phyloP scores from a whole-genome alignment of 1,139 yeast genomes.

The Taphrina flavorubra region DNA sequence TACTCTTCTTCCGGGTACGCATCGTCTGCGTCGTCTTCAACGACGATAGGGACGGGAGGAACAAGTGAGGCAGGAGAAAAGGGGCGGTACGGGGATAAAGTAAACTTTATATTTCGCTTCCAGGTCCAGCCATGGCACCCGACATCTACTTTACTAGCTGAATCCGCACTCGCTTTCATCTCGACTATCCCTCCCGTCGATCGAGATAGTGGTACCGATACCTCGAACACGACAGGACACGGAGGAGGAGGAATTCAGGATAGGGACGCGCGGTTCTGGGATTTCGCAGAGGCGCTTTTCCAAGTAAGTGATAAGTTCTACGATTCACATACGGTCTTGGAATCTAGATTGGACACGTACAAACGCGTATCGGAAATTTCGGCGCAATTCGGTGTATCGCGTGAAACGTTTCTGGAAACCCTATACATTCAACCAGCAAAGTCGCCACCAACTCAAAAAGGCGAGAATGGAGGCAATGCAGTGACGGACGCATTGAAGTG shows the following conservation, averaged over 20 bases:
- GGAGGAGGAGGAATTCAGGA: too few species aligned
- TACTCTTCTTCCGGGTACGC: too few species aligned
- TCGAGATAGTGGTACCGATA: too few species aligned
- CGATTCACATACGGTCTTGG: constrained; percentile 57
- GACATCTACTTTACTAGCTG: constrained; percentile 68
- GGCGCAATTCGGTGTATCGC: constrained; percentile 42
- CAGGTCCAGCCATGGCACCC: constrained; percentile 91
- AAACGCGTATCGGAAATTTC: constrained; percentile 58
- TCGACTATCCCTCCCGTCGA: constrained; percentile 60
- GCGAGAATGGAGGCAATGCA: constrained; percentile 63
- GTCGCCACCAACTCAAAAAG: constrained; percentile 48
- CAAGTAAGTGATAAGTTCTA: constrained; percentile 47
- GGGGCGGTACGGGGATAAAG: constrained; percentile 48
- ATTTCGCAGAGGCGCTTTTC: constrained; percentile 63
- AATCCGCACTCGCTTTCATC: constrained; percentile 73
- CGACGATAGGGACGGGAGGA: too few species aligned
- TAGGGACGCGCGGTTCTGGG: constrained; percentile 59
- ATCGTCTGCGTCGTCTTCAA: too few species aligned
- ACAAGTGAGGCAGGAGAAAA: neutral
- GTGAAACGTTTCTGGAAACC: constrained; percentile 49
- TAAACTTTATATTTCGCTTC: constrained; percentile 61
- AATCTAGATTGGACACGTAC: constrained; percentile 65
- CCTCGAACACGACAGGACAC: too few species aligned
- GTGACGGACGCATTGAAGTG: constrained; percentile 28
- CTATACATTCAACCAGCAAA: constrained; percentile 46